A percentile compares a stretch with the other conserved stretches of the same genome.
phyloP scores from a whole-genome alignment of 192 early-diverging fungal genomes.

The Funneliformis geosporum region DNA sequence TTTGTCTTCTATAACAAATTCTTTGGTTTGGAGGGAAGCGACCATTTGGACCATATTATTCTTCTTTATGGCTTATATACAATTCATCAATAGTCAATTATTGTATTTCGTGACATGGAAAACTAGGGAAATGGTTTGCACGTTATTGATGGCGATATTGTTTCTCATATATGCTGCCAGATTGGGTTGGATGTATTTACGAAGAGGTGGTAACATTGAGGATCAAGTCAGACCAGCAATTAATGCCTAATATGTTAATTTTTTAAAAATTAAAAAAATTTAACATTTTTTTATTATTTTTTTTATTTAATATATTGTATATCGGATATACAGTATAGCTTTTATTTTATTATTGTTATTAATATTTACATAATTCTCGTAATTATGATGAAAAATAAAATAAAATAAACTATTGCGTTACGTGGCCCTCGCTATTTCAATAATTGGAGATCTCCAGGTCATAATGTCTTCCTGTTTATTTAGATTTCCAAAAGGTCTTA shows the following conservation, averaged over 20 bases:
- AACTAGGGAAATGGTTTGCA: not conserved
- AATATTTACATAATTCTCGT: no score
- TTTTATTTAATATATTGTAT: no score
- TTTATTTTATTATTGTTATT: no score
- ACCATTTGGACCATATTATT: not conserved
- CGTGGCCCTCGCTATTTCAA: not conserved
- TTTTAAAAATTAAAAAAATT: no score
- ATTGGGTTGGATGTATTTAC: not conserved
- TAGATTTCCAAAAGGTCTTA: not conserved
- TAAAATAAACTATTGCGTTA: not conserved
- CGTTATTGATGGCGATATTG: not conserved
- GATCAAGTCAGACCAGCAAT: not conserved
- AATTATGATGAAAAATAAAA: no score
- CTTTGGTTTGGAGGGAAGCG: not conserved
- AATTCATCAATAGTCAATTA: not conserved
- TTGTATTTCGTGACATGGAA: not conserved
- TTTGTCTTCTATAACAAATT: not conserved
- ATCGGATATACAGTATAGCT: no score
- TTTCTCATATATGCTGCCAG: not conserved
- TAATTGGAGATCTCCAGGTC: not conserved
- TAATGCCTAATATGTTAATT: no score
- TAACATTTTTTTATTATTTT: no score
- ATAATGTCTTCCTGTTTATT: not conserved
- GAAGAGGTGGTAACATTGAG: not conserved
- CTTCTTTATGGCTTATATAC: not conserved